phyloP scores from a whole-genome alignment of 1,284 basidiomycete genomes.

The Ustilago shanxiensis region DNA sequence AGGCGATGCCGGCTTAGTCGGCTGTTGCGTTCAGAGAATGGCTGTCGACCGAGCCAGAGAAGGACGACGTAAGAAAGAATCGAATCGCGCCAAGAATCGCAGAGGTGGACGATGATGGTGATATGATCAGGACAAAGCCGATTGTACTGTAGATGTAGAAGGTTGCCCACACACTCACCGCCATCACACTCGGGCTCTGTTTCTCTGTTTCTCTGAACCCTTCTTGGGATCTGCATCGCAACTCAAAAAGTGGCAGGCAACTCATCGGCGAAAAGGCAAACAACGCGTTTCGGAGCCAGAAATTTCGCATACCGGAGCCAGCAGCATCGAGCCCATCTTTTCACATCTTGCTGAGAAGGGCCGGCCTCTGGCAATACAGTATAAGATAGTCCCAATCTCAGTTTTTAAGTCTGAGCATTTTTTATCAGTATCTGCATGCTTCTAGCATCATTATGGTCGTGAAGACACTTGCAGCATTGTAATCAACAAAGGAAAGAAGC shows the following conservation, averaged over 20 bases:
- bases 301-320: neutral
- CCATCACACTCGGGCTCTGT: neutral
- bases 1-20: neutral
- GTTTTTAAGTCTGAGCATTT: no score
- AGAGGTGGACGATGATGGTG: neutral
- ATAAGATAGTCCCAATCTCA: no score
- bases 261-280: neutral
- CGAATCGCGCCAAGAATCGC: neutral
- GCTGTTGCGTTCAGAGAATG: neutral
- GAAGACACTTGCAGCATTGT: no score
- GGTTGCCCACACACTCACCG: neutral
- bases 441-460: no score
- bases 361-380: no score
- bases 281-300: slow-evolving; percentile 3
- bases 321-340: neutral
- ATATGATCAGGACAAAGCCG: neutral
- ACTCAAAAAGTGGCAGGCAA: neutral
- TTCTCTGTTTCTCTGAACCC: neutral
- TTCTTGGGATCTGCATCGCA: neutral
- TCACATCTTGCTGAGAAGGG: no score
- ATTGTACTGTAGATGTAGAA: no score
- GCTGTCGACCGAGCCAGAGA: neutral
- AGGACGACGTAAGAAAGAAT: neutral
- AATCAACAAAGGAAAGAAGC: no score
- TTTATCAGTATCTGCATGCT: no score